Evolutionary conservation across 352 stramenopile species (phyloP), one percentile per base, ranked within the genome.

Genomic region (Phytophthora melonis): DNA sequence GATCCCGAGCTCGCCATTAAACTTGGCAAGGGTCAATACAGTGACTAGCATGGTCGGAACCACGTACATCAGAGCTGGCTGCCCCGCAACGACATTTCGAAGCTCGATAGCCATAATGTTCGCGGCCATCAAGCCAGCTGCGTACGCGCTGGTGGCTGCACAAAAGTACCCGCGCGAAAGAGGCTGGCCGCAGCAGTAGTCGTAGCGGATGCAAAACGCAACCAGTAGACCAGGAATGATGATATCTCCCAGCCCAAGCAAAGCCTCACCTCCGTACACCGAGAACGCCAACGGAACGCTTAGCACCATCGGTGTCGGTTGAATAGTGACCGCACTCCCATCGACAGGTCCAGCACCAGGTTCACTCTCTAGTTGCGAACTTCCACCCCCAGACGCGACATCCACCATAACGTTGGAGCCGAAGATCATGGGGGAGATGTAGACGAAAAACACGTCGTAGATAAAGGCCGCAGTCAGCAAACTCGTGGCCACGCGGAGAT

Each of bases 401-500:
- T 93, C 92, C 21, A 98, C 86, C 94, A 98, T 98, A 25, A 98
- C 88, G 34, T 82, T 94, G 19, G 87, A 87, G 14, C 82, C 81
- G 56, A 97, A 95, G 3, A 97, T 64, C 7, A 89, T 72, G 1
- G 94, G 94, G 0, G 92, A 97, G 7, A 98, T 63, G 80, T 98
- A 98, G 32, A 98, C 93, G 79, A 98, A 98, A 74, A 98, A 98
- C 30, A 98, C 93, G 74, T 98, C 94, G 77, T 98, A 98, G 56
- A 95, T 81, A 74, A 98, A 98, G 1, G 94, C 93, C 16, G 93
- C 84, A 23, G 81, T 83, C 32, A 98, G 79, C 18, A 98, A 71
- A n/a, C 89, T 81, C 1, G 86, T 83, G 11, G 89, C 93, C 7
- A 98, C 93, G 53, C 85, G 80, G 23, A 98, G 86, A 45, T 78